Base-by-base conservation (phyloP, 2,329 filamentous ascomycete genomes). In the Xylaria sp. region DNA sequence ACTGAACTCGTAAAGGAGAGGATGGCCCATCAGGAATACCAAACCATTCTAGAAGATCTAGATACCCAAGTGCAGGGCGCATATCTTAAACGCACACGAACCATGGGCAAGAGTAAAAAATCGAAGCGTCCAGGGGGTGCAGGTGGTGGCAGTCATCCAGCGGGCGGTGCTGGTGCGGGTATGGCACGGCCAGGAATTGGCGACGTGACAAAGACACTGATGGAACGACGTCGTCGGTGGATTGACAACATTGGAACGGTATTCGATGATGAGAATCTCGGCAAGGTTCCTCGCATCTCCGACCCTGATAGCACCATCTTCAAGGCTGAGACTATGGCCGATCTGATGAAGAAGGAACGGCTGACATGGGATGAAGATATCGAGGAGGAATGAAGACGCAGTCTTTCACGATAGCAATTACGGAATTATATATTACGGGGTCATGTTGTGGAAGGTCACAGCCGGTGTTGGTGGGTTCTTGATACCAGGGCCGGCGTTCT, bases 11-110 rank as follows among this genome's bases (percentile, higher is more conserved):
- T 96, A 7, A 92, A 94, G 74, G 94, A 97, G 79, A 90, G 93
- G 72, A 95, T 99, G 89, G 96, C 96, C 0, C 91, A 96, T 81
- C 96, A 99, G 78, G 96, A 99, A 79, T 99, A 97, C 83, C 92
- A 91, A 79, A 97, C 94, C 65, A 99, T 99, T 74, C 91, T 97
- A 59, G 96, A 99, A 78, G 96, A 99, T 79, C 89, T 99, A 26
- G 96, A 99, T 83, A 90, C 90, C 49, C 96, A 98, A 79, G 94
- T 98, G 49, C 94, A 98, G 77, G 91, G 93, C 60, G 95, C 96
- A 3, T 99, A 98, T 77, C 89, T 97, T 53, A 99, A 99, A 83
- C 92, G 96, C 28, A 98, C 95, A 33, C 90, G 96, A 56, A 97
- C 93, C 0, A 91, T 98, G 82, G 93, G 94, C 79, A 97, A 98